Evolutionary conservation across 768 basidiomycete genomes (phyloP).

Genomic region (Phlegmacium glaucopus): DNA sequence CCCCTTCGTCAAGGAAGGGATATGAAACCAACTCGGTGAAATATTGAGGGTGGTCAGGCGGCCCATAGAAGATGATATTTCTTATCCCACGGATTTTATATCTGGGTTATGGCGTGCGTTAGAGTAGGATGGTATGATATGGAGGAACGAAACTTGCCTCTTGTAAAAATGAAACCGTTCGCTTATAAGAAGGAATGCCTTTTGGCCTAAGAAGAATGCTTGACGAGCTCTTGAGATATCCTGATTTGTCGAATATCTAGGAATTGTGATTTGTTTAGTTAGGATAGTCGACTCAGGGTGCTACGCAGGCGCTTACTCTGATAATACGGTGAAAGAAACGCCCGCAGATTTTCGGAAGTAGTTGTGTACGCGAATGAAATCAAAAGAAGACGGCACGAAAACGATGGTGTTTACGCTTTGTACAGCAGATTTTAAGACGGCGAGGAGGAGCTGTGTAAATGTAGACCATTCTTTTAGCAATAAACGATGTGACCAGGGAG

Average conservation of each 20-base stretch:
- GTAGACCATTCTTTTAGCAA: too few species aligned
- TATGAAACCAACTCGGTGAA: constrained; percentile 88
- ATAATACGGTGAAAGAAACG: constrained; percentile 78
- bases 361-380: constrained; percentile 90
- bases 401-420: constrained; percentile 86
- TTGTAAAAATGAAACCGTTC: constrained; percentile 99
- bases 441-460: constrained; percentile 73
- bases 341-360: constrained; percentile 72
- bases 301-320: constrained; percentile 58
- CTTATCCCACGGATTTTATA: constrained; percentile 93
- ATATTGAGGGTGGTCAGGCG: constrained; percentile 88
- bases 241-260: constrained; percentile 87
- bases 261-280: constrained; percentile 2
- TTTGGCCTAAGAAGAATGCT: constrained; percentile 86
- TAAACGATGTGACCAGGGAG: background rate
- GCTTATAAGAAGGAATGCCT: constrained; percentile 83
- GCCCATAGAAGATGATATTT: constrained; percentile 90
- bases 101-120: background rate
- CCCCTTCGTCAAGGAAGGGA: constrained; percentile 86
- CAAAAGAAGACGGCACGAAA: constrained; percentile 93
- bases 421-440: constrained; percentile 87
- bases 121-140: background rate
- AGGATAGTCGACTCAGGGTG: background rate
- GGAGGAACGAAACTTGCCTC: constrained; percentile 41
- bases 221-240: constrained; percentile 94